A percentile compares a stretch with the other conserved stretches of the same genome.
These are phyloP conservation scores for Yamadazyma mexicana DNA, from an alignment of 1,139 yeast species.

Conservation along the genomic window DNA sequence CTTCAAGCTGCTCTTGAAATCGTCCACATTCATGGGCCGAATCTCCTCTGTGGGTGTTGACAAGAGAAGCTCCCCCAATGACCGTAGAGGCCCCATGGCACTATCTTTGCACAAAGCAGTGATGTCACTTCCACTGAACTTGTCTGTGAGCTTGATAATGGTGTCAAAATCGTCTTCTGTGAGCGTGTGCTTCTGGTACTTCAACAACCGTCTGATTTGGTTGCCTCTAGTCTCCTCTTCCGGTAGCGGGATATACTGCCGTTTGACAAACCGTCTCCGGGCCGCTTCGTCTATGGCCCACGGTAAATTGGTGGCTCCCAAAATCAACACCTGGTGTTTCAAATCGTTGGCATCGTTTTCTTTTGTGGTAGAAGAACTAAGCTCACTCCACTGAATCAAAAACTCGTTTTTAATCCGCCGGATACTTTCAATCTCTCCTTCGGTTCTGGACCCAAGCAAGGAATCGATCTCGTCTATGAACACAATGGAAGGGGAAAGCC, in stretches of 20 bases:
- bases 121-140: conserved; percentile 90
- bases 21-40: conserved; percentile 73
- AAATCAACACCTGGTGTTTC: conserved; percentile 69
- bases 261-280: conserved; percentile 84
- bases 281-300: conserved; percentile 99
- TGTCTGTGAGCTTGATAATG: conserved; percentile 66
- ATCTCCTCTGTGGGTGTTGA: conserved; percentile 85
- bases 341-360: conserved; percentile 53
- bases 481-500: conserved; percentile 87
- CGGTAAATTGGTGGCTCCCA: conserved; percentile 96
- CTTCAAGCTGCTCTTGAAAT: conserved; percentile 74
- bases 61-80: conserved; percentile 83
- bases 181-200: conserved; percentile 75
- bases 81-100: conserved; percentile 96
- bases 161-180: conserved; percentile 60
- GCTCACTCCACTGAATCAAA: conserved; percentile 92
- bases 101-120: conserved; percentile 97
- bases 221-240: conserved; percentile 78
- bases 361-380: conserved; percentile 68
- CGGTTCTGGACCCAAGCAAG: conserved; percentile 76
- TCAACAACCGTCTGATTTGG: conserved; percentile 69
- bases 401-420: conserved; percentile 93
- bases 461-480: conserved; percentile 98
- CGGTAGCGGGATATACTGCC: conserved; percentile 94
- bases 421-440: conserved; percentile 90